A percentile compares a stretch with the other conserved stretches of the same genome.
phyloP scores from a whole-genome alignment of 305 asterid species.

The Solanum hybrid region DNA sequence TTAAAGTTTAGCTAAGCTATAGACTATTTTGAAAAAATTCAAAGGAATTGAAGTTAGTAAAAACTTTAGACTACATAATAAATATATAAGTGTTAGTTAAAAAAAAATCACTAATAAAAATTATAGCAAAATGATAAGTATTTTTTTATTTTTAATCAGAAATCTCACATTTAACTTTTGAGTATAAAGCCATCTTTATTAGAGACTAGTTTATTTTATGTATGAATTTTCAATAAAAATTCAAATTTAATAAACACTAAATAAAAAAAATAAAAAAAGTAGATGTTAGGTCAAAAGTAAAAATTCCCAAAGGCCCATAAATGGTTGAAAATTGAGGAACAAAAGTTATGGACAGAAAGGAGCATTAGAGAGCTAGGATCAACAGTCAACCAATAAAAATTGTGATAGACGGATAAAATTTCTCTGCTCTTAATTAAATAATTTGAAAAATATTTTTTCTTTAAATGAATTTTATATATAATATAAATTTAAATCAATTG shows the following conservation, averaged over 20 bases:
- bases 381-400: background rate
- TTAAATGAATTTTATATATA: no score
- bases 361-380: background rate
- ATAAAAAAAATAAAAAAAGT: background rate
- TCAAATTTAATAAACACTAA: background rate
- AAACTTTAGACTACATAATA: background rate
- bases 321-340: background rate
- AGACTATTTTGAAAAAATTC: background rate
- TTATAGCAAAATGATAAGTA: background rate
- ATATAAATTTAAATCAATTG: background rate
- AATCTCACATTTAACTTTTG: accelerated
- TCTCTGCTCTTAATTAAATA: background rate
- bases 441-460: no score
- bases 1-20: background rate
- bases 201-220: background rate
- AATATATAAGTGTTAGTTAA: background rate
- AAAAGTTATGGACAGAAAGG: background rate
- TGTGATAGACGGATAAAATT: accelerated
- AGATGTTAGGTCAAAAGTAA: background rate
- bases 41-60: background rate
- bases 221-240: background rate
- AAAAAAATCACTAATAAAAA: background rate
- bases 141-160: background rate
- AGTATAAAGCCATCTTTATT: accelerated
- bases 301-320: background rate